Evolutionary conservation across 2,329 filamentous ascomycete species (phyloP).

Genomic region (Penicillium sp.): DNA sequence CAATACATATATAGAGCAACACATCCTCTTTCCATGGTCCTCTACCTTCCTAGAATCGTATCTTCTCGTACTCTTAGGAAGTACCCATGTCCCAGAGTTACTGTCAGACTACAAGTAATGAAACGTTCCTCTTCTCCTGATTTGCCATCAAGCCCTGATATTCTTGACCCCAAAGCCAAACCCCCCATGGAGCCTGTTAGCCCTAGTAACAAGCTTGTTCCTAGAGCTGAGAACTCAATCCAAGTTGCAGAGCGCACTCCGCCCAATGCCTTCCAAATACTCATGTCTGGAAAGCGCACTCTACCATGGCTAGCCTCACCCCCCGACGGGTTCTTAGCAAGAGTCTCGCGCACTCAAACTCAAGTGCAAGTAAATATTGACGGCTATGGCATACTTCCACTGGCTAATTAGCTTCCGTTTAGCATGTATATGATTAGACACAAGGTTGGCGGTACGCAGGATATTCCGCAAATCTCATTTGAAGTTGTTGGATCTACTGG

Average conservation of each 20-base stretch:
- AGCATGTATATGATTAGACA: constrained; percentile 52
- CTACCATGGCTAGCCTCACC: not conserved
- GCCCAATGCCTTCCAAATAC: not conserved
- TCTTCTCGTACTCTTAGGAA: not conserved
- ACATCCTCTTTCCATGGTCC: not conserved
- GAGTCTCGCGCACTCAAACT: not conserved
- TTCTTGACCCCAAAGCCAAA: not conserved
- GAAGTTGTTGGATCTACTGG: constrained; percentile 54
- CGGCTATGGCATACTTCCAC: not conserved
- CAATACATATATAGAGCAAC: not conserved
- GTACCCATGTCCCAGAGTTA: not conserved
- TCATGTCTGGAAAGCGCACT: not conserved
- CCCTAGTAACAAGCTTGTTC: not conserved
- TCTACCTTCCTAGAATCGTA: not conserved
- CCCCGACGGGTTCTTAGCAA: not conserved
- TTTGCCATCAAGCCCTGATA: not conserved
- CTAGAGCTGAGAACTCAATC: not conserved
- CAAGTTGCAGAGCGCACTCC: not conserved
- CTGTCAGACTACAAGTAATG: not conserved
- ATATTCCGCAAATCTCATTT: constrained; percentile 44
- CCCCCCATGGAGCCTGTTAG: no score
- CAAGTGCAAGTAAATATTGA: not conserved
- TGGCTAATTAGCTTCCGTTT: not conserved
- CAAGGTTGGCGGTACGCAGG: constrained; percentile 36
- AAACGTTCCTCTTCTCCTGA: not conserved